Evolutionary conservation across 1,139 yeast genomes (phyloP).

Genomic region (Magnusiomyces paraingens): DNA sequence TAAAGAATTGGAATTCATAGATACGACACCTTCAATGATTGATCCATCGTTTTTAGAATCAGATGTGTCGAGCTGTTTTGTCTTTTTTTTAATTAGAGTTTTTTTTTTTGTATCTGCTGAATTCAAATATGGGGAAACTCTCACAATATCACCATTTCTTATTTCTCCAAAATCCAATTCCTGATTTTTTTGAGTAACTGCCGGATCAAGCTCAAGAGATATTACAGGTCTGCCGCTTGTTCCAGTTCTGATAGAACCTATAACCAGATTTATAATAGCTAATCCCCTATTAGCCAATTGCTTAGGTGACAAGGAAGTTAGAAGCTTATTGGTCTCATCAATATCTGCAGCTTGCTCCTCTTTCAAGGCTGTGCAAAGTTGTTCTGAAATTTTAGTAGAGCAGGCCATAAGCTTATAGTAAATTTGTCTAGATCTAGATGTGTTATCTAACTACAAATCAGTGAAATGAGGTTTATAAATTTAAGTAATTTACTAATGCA

Average conservation of each 20-base stretch:
- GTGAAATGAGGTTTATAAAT: no score
- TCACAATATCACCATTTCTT: slow-evolving; percentile 66
- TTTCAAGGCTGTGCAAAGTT: slow-evolving; percentile 29
- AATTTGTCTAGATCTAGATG: no score
- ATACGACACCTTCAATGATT: slow-evolving; percentile 53
- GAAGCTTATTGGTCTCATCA: slow-evolving; percentile 27
- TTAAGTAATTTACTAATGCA: no score
- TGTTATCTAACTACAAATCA: no score
- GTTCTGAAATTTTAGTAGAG: slow-evolving; percentile 29
- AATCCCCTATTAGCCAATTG: slow-evolving; percentile 62
- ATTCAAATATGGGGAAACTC: slow-evolving; percentile 27
- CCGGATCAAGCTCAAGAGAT: slow-evolving; percentile 60
- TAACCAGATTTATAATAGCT: slow-evolving; percentile 61
- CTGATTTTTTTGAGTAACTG: slow-evolving; percentile 36
- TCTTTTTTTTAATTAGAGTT: slow-evolving; percentile 11
- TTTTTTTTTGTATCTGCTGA: slow-evolving; percentile 23
- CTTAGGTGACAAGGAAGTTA: slow-evolving; percentile 48
- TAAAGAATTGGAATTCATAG: slow-evolving; percentile 43
- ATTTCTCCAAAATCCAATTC: slow-evolving; percentile 54
- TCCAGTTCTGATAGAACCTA: slow-evolving; percentile 63
- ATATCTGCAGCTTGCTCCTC: slow-evolving; percentile 27
- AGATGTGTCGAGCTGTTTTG: slow-evolving; percentile 16
- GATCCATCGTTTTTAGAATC: neutral
- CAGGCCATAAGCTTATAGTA: no score
- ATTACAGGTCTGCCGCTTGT: slow-evolving; percentile 70